phyloP scores from a whole-genome alignment of 1,139 yeast species.

The Yamadazyma jaroonii region DNA sequence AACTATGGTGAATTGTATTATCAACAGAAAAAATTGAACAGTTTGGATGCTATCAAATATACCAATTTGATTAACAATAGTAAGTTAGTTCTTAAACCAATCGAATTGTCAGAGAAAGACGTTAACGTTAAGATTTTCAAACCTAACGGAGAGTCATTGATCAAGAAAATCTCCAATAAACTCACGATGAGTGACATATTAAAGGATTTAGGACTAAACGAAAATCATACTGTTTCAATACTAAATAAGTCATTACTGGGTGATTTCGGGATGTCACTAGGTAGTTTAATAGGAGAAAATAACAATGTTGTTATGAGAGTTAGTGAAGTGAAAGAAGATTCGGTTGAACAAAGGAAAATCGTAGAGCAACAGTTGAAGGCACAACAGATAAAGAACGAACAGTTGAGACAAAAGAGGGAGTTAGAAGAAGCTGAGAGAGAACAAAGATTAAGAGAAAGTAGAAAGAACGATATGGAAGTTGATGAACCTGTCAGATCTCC shows the following conservation, averaged over 20 bases:
- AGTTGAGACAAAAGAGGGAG: slow-evolving; percentile 6
- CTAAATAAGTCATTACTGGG: no score
- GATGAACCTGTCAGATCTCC: background rate
- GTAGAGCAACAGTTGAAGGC: slow-evolving; percentile 11
- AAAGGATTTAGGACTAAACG: background rate
- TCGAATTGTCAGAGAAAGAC: slow-evolving; percentile 13
- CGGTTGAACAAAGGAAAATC: slow-evolving; percentile 11
- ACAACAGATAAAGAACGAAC: slow-evolving; percentile 6
- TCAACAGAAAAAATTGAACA: slow-evolving; percentile 31
- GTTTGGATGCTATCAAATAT: slow-evolving; percentile 31
- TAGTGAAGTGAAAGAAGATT: slow-evolving; percentile 10
- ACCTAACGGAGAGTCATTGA: slow-evolving; percentile 8
- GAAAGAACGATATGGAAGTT: background rate
- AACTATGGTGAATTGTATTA: slow-evolving; percentile 26
- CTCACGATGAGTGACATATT: background rate
- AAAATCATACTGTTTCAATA: slow-evolving; percentile 1
- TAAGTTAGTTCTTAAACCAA: slow-evolving; percentile 23
- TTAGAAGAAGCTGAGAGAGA: slow-evolving; percentile 5
- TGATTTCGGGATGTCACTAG: slow-evolving; percentile 1
- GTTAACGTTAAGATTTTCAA: slow-evolving; percentile 10
- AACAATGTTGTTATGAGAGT: slow-evolving; percentile 14
- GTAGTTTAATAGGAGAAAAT: slow-evolving; percentile 11
- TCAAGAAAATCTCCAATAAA: slow-evolving; percentile 11
- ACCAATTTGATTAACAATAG: slow-evolving; percentile 33
- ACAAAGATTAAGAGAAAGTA: background rate